Evolutionary conservation across 495 filamentous ascomycete species (phyloP).

Genomic region (Neurospora hispaniola): DNA sequence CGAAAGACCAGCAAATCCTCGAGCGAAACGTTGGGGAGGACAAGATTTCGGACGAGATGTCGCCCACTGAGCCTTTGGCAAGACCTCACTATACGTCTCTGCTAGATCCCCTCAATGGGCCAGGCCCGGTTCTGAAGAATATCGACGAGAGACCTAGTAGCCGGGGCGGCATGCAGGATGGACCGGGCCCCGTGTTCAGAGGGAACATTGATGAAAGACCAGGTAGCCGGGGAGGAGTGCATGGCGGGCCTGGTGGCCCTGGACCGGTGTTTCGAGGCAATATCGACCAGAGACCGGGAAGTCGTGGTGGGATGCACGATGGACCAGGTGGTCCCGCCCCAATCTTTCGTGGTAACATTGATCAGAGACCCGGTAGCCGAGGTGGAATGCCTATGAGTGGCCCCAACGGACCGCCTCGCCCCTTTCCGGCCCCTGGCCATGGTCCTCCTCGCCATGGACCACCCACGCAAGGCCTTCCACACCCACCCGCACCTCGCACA

Average conservation of each 20-base stretch:
- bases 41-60: not conserved
- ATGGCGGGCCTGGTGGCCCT: not conserved
- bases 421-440: conserved; percentile 9
- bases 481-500: not conserved
- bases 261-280: conserved; percentile 17
- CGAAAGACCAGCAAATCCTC: not conserved
- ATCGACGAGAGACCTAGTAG: not conserved
- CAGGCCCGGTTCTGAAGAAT: not conserved
- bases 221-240: not conserved
- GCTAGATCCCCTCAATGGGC: not conserved
- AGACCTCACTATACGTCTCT: not conserved
- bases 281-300: conserved; percentile 14
- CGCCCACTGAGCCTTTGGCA: not conserved
- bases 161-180: not conserved
- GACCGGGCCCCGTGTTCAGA: not conserved
- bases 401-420: conserved; percentile 5
- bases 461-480: conserved; percentile 18
- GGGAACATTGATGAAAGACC: not conserved
- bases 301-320: conserved; percentile 6
- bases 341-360: conserved; percentile 17
- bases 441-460: conserved; percentile 18
- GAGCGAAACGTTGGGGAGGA: not conserved
- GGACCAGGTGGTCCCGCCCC: not conserved
- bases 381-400: conserved; percentile 1
- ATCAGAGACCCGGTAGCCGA: conserved; percentile 16